These are phyloP conservation scores for Kwoniella botswanensis DNA, from an alignment of 768 basidiomycete genomes.

Conservation along the genomic window DNA sequence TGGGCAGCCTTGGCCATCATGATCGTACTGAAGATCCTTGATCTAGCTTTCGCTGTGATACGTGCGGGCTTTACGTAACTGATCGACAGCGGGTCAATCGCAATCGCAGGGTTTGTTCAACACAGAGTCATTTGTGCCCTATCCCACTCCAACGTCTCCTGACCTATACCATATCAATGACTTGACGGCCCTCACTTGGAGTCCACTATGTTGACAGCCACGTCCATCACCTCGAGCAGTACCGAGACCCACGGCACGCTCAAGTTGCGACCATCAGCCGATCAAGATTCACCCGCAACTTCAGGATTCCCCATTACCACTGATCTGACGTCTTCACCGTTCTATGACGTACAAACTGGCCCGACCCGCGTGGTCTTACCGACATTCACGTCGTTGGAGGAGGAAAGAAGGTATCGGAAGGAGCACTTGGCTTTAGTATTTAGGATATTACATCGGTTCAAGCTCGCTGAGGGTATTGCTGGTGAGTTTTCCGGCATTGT, in stretches of 20 bases:
- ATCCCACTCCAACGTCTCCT: no score
- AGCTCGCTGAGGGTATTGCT: constrained; percentile 41
- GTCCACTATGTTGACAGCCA: no score
- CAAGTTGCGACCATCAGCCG: constrained; percentile 8
- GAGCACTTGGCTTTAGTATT: constrained; percentile 41
- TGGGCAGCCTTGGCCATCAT: no score
- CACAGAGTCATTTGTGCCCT: no score
- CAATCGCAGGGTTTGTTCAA: no score
- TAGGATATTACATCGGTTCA: constrained; percentile 34
- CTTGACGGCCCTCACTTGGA: no score
- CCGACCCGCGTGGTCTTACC: constrained; percentile 37
- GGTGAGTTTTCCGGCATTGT: constrained; percentile 21
- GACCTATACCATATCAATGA: no score
- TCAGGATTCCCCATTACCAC: constrained; percentile 32
- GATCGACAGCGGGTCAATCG: no score
- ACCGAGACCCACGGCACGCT: constrained; percentile 9
- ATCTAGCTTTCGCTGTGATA: no score
- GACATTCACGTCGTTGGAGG: constrained; percentile 26
- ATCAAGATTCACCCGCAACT: constrained; percentile 20
- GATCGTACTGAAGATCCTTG: no score
- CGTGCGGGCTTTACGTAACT: no score
- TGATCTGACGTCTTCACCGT: constrained; percentile 28
- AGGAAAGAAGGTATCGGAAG: constrained; percentile 40
- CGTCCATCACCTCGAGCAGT: no score
- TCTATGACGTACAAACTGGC: constrained; percentile 37